Conservation (phyloP, 2,329 filamentous ascomycete genomes). For the Thelonectria olida region DNA sequence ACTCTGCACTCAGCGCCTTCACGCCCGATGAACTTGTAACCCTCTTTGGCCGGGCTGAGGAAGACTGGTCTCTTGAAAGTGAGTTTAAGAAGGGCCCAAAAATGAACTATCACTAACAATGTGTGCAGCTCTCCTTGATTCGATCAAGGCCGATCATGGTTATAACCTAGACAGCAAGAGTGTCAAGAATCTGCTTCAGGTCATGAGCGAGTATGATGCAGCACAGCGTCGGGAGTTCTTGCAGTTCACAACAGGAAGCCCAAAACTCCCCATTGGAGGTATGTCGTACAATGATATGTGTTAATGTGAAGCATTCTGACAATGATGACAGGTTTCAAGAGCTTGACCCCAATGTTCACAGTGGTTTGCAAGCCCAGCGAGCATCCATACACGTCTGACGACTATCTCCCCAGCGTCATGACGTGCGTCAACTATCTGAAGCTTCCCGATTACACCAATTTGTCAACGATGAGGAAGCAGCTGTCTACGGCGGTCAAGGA, state of each 20-base stretch:
- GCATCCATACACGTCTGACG: conserved; percentile 89
- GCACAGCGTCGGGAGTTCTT: conserved; percentile 89
- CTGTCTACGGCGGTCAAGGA: conserved; percentile 89
- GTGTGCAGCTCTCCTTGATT: conserved; percentile 85
- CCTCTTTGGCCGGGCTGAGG: conserved; percentile 90
- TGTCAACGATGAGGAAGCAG: conserved; percentile 80
- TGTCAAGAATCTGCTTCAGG: conserved; percentile 90
- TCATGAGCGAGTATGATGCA: conserved; percentile 86
- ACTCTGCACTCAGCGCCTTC: conserved; percentile 89
- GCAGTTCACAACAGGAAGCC: conserved; percentile 97
- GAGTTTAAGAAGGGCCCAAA: conserved; percentile 52
- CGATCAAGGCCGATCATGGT: conserved; percentile 97
- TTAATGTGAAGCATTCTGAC: conserved; percentile 42
- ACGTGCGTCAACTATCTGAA: conserved; percentile 99
- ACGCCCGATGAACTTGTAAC: conserved; percentile 95
- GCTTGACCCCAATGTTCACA: conserved; percentile 96
- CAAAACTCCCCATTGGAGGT: conserved; percentile 98
- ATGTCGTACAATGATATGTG: conserved; percentile 48
- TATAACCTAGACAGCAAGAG: conserved; percentile 99
- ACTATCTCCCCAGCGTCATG: conserved; percentile 99
- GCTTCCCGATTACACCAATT: conserved; percentile 88
- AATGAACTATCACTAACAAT: conserved; percentile 22
- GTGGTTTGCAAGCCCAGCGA: conserved; percentile 99
- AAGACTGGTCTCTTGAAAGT: conserved; percentile 99
- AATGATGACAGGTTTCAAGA: conserved; percentile 81